Percentiles rank a stretch among this genome's conserved stretches.
phyloP scores from a whole-genome alignment of 1,139 yeast genomes.

The Saccharomyces uvarum region DNA sequence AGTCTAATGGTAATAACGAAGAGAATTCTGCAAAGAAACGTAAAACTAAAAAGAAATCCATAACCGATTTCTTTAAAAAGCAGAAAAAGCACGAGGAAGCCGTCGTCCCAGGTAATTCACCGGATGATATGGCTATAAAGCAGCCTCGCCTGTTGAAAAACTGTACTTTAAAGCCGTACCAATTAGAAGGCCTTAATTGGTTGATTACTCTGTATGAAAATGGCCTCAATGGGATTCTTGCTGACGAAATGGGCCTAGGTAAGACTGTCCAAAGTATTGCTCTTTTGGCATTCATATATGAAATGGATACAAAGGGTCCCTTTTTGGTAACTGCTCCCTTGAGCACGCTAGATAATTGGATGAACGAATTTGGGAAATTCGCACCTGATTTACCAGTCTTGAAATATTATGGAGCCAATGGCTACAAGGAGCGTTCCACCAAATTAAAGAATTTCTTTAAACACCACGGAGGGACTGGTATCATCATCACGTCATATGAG shows the following conservation, averaged over 20 bases:
- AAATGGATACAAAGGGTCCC: slow-evolving; percentile 76
- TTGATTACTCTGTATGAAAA: slow-evolving; percentile 78
- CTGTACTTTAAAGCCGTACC: slow-evolving; percentile 70
- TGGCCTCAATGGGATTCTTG: slow-evolving; percentile 88
- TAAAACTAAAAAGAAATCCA: slow-evolving; percentile 12
- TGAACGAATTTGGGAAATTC: slow-evolving; percentile 57
- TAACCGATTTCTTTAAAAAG: slow-evolving; percentile 25
- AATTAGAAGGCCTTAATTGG: slow-evolving; percentile 88
- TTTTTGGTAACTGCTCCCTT: slow-evolving; percentile 82
- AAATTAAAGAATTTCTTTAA: slow-evolving; percentile 35
- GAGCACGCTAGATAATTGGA: slow-evolving; percentile 83
- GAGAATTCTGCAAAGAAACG: slow-evolving; percentile 22
- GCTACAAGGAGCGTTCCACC: slow-evolving; percentile 39
- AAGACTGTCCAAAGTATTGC: slow-evolving; percentile 85
- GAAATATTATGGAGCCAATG: slow-evolving; percentile 59
- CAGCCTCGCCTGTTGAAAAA: slow-evolving; percentile 69
- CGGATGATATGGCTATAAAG: slow-evolving; percentile 16
- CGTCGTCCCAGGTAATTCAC: slow-evolving; percentile 5
- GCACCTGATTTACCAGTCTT: slow-evolving; percentile 64
- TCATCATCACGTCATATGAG: slow-evolving; percentile 79
- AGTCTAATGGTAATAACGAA: slow-evolving; percentile 12
- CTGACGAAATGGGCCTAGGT: slow-evolving; percentile 97
- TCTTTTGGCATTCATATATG: slow-evolving; percentile 65
- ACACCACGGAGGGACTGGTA: slow-evolving; percentile 33
- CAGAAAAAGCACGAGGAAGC: slow-evolving; percentile 9